Conservation (phyloP, 164 flowering plant species). For the Brasenia schreberi region DNA sequence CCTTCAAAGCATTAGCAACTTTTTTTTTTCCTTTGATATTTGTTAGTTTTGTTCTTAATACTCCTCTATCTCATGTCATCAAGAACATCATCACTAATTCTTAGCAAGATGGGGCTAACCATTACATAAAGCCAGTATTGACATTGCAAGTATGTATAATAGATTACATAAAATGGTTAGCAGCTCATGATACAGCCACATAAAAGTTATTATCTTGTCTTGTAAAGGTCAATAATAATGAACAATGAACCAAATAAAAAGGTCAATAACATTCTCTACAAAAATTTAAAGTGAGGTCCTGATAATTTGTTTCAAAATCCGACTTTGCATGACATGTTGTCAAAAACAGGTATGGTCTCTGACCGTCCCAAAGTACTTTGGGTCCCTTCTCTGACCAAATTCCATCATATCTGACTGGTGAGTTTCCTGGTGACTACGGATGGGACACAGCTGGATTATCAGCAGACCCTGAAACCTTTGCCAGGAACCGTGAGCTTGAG, state of each 20-base stretch:
- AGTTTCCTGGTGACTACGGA: constrained; percentile 22
- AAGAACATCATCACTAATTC: too few relatives aligned
- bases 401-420: constrained; percentile 20
- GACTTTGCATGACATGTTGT: neutral
- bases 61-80: too few relatives aligned
- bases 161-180: too few relatives aligned
- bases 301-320: neutral
- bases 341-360: constrained; percentile 14
- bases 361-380: constrained; percentile 17
- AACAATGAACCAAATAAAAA: neutral
- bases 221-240: neutral
- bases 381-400: constrained; percentile 21
- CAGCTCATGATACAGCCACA: too few relatives aligned
- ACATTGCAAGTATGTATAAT: too few relatives aligned
- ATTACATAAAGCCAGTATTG: too few relatives aligned
- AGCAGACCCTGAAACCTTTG: constrained; percentile 20
- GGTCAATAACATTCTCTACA: neutral
- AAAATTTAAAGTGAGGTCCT: neutral
- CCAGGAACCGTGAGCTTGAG: constrained; percentile 17
- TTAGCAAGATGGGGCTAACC: too few relatives aligned
- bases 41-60: too few relatives aligned
- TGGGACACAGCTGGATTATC: constrained; percentile 22
- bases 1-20: neutral
- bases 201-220: neutral
- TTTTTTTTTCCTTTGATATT: too few relatives aligned